Conservation (phyloP, 176 grass and related monocot genomes). For the Triticum timopheevii region DNA sequence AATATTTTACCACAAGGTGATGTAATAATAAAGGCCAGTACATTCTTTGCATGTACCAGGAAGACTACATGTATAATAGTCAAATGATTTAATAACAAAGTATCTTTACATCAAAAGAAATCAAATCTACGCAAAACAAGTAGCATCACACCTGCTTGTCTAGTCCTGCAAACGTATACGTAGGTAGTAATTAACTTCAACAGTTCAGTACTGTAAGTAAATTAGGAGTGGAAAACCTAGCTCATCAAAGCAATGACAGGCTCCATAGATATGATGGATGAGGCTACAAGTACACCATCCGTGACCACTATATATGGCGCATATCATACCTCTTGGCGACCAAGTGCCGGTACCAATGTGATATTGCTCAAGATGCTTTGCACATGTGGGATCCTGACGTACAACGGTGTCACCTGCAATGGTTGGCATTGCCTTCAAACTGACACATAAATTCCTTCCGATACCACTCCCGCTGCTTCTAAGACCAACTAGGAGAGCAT, state of each 20-base stretch:
- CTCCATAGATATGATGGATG: background rate
- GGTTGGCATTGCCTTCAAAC: background rate
- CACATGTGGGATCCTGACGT: background rate
- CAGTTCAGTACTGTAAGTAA: too few relatives aligned
- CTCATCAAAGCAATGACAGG: background rate
- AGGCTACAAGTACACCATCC: background rate
- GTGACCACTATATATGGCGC: background rate
- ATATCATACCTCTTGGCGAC: background rate
- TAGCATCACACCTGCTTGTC: too few relatives aligned
- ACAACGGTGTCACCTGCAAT: background rate
- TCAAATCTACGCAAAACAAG: too few relatives aligned
- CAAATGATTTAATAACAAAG: too few relatives aligned
- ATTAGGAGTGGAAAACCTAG: background rate
- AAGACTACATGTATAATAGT: too few relatives aligned
- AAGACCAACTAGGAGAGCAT: background rate
- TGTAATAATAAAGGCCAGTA: too few relatives aligned
- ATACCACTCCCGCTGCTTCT: background rate
- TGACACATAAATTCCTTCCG: too few relatives aligned
- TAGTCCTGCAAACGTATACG: too few relatives aligned
- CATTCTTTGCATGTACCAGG: too few relatives aligned
- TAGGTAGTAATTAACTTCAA: too few relatives aligned
- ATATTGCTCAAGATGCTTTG: background rate
- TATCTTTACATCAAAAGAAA: too few relatives aligned
- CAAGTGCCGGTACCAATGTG: background rate
- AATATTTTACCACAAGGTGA: too few relatives aligned